These are phyloP conservation scores for Saksenaea oblongispora DNA, from an alignment of 371 early-diverging fungal species.

Conservation along the genomic window DNA sequence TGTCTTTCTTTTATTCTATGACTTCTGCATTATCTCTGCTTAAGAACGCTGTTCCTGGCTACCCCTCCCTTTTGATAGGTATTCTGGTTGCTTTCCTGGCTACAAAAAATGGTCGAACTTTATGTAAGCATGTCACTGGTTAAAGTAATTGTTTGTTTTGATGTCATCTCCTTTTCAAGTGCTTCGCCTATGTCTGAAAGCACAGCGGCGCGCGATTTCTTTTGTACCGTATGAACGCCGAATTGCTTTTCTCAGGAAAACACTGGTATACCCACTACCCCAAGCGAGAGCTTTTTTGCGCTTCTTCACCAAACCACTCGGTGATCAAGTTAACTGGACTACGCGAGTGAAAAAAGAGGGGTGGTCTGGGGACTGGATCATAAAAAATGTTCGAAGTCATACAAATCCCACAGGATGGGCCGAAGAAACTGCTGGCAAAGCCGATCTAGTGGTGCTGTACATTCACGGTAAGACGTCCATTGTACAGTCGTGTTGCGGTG, in stretches of 20 bases:
- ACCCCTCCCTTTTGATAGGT: no score
- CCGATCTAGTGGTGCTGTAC: conserved; percentile 20
- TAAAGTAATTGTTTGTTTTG: neutral
- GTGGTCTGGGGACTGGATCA: conserved; percentile 24
- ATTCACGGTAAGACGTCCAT: conserved; percentile 20
- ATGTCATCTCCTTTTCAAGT: neutral
- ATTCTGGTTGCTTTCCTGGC: conserved; percentile 10
- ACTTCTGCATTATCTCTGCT: no score
- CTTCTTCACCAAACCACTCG: conserved; percentile 1
- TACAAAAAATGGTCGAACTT: conserved; percentile 15
- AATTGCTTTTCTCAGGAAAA: neutral
- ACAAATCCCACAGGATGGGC: conserved; percentile 1
- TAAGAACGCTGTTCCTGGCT: no score
- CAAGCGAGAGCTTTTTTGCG: neutral
- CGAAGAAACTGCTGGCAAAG: conserved; percentile 6
- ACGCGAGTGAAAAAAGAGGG: conserved; percentile 7
- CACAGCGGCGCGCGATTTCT: neutral
- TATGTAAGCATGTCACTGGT: conserved; percentile 11
- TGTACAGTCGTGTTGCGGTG: neutral
- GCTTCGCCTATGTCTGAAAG: neutral
- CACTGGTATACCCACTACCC: neutral
- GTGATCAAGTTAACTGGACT: conserved; percentile 8
- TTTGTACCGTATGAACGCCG: neutral
- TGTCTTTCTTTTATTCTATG: no score
- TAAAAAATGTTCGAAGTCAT: conserved; percentile 2